Evolutionary conservation across 768 basidiomycete species (phyloP), one percentile per base, ranked within the genome.

Genomic region (Cytidiella melzeri): DNA sequence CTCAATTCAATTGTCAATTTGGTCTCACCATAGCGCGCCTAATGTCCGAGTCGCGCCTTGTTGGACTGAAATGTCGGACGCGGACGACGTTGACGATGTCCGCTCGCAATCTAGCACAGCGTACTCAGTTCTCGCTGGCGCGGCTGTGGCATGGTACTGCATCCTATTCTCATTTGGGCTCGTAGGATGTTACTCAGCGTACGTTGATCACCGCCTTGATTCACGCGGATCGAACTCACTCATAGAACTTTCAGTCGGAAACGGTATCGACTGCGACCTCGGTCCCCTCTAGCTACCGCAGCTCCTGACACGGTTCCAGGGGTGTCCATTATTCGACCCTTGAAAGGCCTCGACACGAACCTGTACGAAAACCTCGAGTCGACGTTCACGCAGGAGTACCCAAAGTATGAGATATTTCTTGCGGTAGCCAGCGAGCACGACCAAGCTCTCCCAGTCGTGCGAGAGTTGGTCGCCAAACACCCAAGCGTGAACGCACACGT

Each of bases 361-460:
- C 77, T 99, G 18, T 97, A 87, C 67, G 93, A 96, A 70, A 97
- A 97, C 65, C 71, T 99, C 43, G 92, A 96, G 67, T 91, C 92
- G 3, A 89, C 90, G 0, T 95, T 98, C 67, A 74, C 70, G 26
- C 92, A 96, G 61, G 87, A 94, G 55, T 98, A 98, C 64, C 83
- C 88, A 0, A 87, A 87, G 55, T 95, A 80, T 59, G 94, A 99
- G 67, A 81, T 99, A 49, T 71, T 98, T 37, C 83, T 97, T 52
- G 91, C 89, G 23, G 84, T 98, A 4, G 91, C 92, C n/a, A 83
- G 90, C 45, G 84, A 85, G 57, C 65, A 79, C 38, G 96, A 99
- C 64, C 89, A 92, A 64, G 92, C 93, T 4, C 72, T 98, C n/a
- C 67, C 75, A 2, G 79, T 97, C 36, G 92, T 92, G 20, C 71